phyloP scores from a whole-genome alignment of 2,329 filamentous ascomycete genomes.

The Fusarium humuli region DNA sequence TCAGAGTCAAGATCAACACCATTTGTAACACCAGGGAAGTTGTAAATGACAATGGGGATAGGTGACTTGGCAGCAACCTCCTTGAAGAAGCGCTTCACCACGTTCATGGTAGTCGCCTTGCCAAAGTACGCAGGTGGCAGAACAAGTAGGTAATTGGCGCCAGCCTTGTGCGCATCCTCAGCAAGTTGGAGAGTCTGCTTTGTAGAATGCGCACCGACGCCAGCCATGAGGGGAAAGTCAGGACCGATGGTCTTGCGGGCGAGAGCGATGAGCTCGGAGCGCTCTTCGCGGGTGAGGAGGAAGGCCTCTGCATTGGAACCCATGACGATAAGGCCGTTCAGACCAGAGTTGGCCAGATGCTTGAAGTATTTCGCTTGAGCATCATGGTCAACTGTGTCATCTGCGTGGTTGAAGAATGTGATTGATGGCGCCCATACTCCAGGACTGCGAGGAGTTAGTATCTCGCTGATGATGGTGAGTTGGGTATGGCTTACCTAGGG shows the following conservation, averaged over 20 bases:
- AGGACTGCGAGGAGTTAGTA: background rate
- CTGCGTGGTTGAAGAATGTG: constrained; percentile 64
- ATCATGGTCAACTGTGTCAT: constrained; percentile 60
- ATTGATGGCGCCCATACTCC: constrained; percentile 64
- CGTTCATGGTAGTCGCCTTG: constrained; percentile 67
- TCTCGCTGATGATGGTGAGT: background rate
- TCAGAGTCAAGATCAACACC: constrained; percentile 76
- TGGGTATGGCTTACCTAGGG: constrained; percentile 39
- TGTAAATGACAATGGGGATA: constrained; percentile 73
- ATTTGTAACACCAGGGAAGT: constrained; percentile 76
- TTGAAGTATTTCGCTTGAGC: constrained; percentile 63
- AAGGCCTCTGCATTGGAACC: constrained; percentile 69
- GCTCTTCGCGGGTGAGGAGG: constrained; percentile 69
- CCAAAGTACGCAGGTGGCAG: constrained; percentile 74
- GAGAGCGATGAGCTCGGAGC: constrained; percentile 64
- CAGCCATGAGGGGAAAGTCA: constrained; percentile 86
- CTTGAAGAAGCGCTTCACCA: constrained; percentile 69
- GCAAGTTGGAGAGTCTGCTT: constrained; percentile 71
- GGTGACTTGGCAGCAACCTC: constrained; percentile 64
- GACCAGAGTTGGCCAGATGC: constrained; percentile 62
- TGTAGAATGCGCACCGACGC: constrained; percentile 73
- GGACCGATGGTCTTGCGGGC: constrained; percentile 83
- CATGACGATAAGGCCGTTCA: constrained; percentile 64
- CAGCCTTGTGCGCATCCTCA: constrained; percentile 67
- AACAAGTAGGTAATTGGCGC: constrained; percentile 71